phyloP scores from a whole-genome alignment of 345 rosid genomes.

The Euclidium syriacum region DNA sequence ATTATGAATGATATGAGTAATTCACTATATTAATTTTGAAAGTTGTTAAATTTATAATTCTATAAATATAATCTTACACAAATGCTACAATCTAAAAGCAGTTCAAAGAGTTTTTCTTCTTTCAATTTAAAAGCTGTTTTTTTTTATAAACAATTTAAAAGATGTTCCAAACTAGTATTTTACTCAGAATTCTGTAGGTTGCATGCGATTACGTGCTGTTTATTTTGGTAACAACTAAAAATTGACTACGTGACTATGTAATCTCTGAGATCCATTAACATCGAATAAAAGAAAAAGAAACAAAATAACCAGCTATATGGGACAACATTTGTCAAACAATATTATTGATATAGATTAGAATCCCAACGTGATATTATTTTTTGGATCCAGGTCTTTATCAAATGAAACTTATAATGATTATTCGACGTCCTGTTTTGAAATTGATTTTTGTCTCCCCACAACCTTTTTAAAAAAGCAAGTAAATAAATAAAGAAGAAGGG shows the following conservation, averaged over 20 bases:
- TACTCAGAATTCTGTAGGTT: background rate
- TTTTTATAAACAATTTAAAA: too few relatives aligned
- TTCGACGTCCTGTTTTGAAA: conserved; percentile 56
- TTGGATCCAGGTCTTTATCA: conserved; percentile 49
- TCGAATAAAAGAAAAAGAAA: background rate
- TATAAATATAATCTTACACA: background rate
- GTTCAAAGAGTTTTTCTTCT: background rate
- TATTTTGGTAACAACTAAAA: background rate
- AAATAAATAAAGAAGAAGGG: conserved; percentile 30
- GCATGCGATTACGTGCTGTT: background rate
- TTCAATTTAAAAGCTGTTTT: too few relatives aligned
- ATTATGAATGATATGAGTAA: too few relatives aligned
- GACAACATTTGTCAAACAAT: background rate
- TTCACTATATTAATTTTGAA: too few relatives aligned
- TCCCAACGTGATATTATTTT: conserved; percentile 22
- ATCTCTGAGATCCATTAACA: background rate
- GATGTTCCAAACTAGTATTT: background rate
- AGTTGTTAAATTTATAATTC: too few relatives aligned
- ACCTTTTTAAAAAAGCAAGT: conserved; percentile 20
- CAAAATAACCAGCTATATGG: background rate
- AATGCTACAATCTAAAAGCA: background rate
- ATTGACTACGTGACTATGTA: conserved; percentile 8
- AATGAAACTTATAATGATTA: conserved; percentile 52
- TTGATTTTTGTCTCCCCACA: conserved; percentile 93
- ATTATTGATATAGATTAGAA: background rate